These are phyloP conservation scores for Flammula alnicola DNA, from an alignment of 1,284 basidiomycete species.

Conservation along the genomic window DNA sequence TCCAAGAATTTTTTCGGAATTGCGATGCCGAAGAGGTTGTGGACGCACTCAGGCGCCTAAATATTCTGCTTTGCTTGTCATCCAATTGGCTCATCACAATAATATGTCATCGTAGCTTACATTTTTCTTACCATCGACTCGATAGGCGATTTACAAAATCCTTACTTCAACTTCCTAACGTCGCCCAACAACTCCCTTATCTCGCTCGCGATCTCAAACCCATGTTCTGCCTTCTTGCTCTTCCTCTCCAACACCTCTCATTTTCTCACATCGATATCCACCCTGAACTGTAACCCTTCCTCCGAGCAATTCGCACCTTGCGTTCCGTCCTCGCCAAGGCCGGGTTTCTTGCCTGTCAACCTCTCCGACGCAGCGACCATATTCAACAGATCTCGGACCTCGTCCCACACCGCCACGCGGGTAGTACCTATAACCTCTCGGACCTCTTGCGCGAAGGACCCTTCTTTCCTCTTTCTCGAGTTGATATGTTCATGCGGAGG, in stretches of 20 bases:
- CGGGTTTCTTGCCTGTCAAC: not conserved
- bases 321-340: not conserved
- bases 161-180: slow-evolving; percentile 15
- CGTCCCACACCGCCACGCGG: slow-evolving; percentile 11
- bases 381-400: slow-evolving; percentile 11
- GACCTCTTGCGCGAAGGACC: slow-evolving; percentile 25
- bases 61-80: too few species aligned
- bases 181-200: slow-evolving; percentile 30
- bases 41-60: too few species aligned
- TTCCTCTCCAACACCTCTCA: slow-evolving; percentile 31
- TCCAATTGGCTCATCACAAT: not conserved
- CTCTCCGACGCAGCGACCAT: slow-evolving; percentile 9
- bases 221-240: slow-evolving; percentile 32
- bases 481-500: slow-evolving; percentile 19
- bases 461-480: not conserved
- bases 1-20: too few species aligned
- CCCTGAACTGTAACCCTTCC: not conserved
- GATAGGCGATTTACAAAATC: not conserved
- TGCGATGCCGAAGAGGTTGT: too few species aligned
- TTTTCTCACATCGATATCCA: slow-evolving; percentile 10
- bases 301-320: too few species aligned
- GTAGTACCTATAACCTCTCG: slow-evolving; percentile 13
- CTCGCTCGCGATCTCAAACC: slow-evolving; percentile 30
- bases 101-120: not conserved
- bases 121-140: not conserved